A percentile compares a stretch with the other conserved stretches of the same genome.
Conservation (phyloP, 139 green algal species). For the Chlorella sp. region DNA sequence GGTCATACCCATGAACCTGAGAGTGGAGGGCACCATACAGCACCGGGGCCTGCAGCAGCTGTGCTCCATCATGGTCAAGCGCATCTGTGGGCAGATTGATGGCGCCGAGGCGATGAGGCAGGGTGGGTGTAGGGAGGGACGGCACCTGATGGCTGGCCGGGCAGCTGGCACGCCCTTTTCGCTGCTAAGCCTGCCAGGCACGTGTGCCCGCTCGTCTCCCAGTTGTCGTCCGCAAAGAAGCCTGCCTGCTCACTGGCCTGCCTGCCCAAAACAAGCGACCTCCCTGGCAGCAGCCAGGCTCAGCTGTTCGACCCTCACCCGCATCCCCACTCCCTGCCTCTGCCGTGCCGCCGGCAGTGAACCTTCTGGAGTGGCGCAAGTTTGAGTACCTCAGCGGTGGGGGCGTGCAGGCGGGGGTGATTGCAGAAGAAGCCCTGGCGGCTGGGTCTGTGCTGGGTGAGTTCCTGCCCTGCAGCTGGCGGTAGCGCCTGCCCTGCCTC, state of each 20-base stretch:
- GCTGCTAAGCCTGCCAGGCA: neutral
- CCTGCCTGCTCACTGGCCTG: neutral
- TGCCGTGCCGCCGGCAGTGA: neutral
- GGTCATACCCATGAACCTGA: neutral
- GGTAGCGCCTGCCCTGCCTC: too few species aligned
- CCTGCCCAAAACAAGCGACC: neutral
- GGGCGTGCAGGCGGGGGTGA: neutral
- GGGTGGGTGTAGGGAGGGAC: neutral
- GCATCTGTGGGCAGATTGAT: neutral
- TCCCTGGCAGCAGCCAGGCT: neutral
- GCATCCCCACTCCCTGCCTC: neutral
- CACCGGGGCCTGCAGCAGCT: neutral
- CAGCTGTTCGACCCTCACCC: neutral
- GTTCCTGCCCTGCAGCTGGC: neutral
- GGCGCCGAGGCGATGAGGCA: neutral
- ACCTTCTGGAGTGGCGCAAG: neutral
- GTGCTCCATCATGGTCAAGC: neutral
- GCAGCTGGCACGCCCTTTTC: neutral
- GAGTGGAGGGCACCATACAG: neutral
- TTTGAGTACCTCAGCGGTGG: slow-evolving; percentile 1
- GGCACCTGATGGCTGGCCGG: neutral
- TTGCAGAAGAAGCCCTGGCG: neutral
- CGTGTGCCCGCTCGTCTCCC: neutral
- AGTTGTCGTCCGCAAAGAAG: neutral
- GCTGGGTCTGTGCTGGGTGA: neutral